Evolutionary conservation across 495 filamentous ascomycete species (phyloP).

Genomic region (Penicillium mononematosum): DNA sequence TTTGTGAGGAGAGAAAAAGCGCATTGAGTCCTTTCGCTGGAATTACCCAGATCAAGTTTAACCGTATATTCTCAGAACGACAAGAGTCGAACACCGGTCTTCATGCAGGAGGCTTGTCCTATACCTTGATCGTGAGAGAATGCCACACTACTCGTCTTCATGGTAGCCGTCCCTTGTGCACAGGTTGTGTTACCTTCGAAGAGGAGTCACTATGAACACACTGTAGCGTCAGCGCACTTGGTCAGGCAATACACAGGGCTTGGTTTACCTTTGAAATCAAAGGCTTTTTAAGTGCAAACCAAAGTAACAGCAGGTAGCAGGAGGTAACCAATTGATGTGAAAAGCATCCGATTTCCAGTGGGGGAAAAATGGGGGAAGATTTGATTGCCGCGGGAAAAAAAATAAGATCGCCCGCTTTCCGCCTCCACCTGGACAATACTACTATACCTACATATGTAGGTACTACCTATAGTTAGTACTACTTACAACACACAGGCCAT

Average conservation of each 20-base stretch:
- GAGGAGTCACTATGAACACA: conserved; percentile 2
- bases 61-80: conserved; percentile 61
- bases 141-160: conserved; percentile 47
- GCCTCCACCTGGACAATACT: conserved; percentile 4
- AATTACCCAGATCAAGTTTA: conserved; percentile 63
- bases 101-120: conserved; percentile 43
- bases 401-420: conserved; percentile 18
- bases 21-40: conserved; percentile 62
- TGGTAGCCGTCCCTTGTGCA: conserved; percentile 33
- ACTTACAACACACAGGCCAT: too few relatives aligned
- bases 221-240: neutral
- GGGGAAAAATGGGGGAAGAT: conserved; percentile 11
- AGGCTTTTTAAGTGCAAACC: neutral
- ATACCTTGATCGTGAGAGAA: conserved; percentile 52
- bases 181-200: conserved; percentile 24
- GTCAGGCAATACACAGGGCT: neutral
- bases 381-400: conserved; percentile 24
- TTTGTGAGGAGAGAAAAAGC: conserved; percentile 22
- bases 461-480: too few relatives aligned
- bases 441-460: too few relatives aligned
- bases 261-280: neutral
- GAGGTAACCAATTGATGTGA: neutral
- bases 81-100: conserved; percentile 50
- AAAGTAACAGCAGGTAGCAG: neutral
- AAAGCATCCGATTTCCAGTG: neutral